phyloP scores from a whole-genome alignment of 345 rosid genomes.

The Citrus australasica region DNA sequence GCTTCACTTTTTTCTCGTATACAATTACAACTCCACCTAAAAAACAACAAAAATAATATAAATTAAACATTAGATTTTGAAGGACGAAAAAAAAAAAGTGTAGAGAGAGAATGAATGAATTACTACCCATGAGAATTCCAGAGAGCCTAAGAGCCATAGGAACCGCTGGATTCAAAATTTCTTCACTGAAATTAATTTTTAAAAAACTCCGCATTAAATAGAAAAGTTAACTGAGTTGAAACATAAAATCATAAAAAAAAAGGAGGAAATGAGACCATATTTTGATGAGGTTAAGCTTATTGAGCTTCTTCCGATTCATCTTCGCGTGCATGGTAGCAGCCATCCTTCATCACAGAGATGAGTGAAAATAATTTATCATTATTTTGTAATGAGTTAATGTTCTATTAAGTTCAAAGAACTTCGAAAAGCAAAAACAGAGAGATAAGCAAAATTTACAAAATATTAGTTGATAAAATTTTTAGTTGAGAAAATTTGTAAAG shows the following conservation, averaged over 20 bases:
- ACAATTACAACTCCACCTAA: constrained; percentile 95
- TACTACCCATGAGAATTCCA: constrained; percentile 84
- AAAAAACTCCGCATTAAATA: not conserved
- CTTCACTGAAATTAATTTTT: constrained; percentile 47
- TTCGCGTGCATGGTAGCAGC: constrained; percentile 88
- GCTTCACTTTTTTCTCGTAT: constrained; percentile 86
- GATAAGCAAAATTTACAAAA: not conserved
- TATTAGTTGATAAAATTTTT: not conserved
- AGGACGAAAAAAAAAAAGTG: not conserved
- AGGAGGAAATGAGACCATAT: constrained; percentile 48
- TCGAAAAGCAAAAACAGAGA: constrained; percentile 3
- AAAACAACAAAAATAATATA: not conserved
- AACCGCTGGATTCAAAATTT: constrained; percentile 82
- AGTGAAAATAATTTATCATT: not conserved
- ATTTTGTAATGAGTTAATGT: too few relatives aligned
- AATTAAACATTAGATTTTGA: not conserved
- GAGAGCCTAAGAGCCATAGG: constrained; percentile 95
- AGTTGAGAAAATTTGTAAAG: not conserved
- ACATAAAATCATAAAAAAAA: not conserved
- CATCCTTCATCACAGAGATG: constrained; percentile 49
- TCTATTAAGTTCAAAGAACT: constrained; percentile 4
- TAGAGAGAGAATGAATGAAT: not conserved
- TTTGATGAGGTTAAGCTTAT: constrained; percentile 63
- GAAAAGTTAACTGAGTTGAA: constrained; percentile 5
- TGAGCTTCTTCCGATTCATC: constrained; percentile 67